Evolutionary conservation across 163 green algal species (phyloP), one percentile per base, ranked within the genome.

Genomic region (Smithsoniella earleae): DNA sequence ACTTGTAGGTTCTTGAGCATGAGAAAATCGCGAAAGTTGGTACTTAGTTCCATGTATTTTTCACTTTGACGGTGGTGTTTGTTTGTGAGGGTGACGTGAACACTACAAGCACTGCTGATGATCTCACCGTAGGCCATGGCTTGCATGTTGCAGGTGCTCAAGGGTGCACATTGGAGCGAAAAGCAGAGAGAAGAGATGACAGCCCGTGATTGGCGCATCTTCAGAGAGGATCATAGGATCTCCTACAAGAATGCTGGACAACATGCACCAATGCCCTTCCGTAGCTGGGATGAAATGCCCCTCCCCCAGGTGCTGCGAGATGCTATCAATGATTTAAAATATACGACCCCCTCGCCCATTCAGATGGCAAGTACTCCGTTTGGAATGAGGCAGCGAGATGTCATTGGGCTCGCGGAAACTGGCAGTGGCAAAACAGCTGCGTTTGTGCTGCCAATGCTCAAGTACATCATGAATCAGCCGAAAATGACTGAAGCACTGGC

Each of bases 141-240:
- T 22, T 6, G 28, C 25, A 16, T 69, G 52, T 0, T 86, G 75
- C 74, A 84, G 46, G 77, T 86, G 34, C 27, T 69, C 5, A 69
- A 69, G 34, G 86, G 90, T 43, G 81, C 76, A 40, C 91, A 96
- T 82, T 96, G 91, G 92, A 89, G 77, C 2, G 88, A 96, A 49
- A 98, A 98, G 87, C 43, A 75, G 31, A 79, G 88, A 43, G 78
- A 86, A 1, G 75, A 87, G 20, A 96, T 96, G 90, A 93, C 85
- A 33, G 91, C 98, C 79, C 84, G 94, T 31, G 94, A 99, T 86
- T 99, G 94, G 94, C 89, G 94, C 79, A 99, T 99, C 84, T 98
- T 99, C 86, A 83, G 90, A 18, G 94, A 99, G 78, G 94, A 99
- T 81, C 97, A 95, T 86, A 96, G 86, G 86, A 99, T 99, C 65